Base-by-base conservation (phyloP, 768 basidiomycete species). In the Panellus pusillus region DNA sequence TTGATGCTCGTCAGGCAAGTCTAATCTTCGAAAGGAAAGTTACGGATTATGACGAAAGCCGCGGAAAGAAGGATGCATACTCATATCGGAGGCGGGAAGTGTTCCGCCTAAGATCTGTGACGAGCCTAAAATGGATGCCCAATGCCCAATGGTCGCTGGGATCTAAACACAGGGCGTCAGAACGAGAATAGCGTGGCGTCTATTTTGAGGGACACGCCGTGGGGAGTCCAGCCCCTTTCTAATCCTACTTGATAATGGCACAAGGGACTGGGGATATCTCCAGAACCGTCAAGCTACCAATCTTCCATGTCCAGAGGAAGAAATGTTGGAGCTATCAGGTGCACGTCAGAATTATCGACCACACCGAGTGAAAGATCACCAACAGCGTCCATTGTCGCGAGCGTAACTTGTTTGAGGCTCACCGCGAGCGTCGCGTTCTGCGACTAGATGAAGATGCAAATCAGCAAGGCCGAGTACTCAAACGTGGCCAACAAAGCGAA, bases 221-320 rank as follows among this genome's bases (percentile, higher is more conserved):
- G 74, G 14, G 93, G 93, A 65, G 96, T 83, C 89, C 91, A 97
- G 8, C 93, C 93, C 52, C 84, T 72, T 63, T 89, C 77, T 50
- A 93, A 72, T n/a, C 93, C 93, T 35, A 94, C 84, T 64, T 82
- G 77, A 74, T 96, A 97, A 49, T 90, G 84, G 93, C 94, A 96
- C 59, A 88, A 80, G 9, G 91, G 90, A 20, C 80, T 72, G 41
- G 86, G 12, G 89, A 83, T 27, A 80, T 84, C 28, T 84, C 84
- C 39, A 81, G 77, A 2, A 70, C 67, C 4, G 84, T 81, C n/a
- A 90, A 92, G 66, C 88, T 85, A 46, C 92, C 91, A 54, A 95
- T 93, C 70, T 92, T 93, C 91, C 91, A 96, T 1, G 91, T 93
- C 93, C 93, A 97, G 78, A 92, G 95, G 78, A 95, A 96, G 79